Evolutionary conservation across 148 eudicot species (phyloP), one percentile per base, ranked within the genome.

Genomic region (Vaccinium myrtillus): DNA sequence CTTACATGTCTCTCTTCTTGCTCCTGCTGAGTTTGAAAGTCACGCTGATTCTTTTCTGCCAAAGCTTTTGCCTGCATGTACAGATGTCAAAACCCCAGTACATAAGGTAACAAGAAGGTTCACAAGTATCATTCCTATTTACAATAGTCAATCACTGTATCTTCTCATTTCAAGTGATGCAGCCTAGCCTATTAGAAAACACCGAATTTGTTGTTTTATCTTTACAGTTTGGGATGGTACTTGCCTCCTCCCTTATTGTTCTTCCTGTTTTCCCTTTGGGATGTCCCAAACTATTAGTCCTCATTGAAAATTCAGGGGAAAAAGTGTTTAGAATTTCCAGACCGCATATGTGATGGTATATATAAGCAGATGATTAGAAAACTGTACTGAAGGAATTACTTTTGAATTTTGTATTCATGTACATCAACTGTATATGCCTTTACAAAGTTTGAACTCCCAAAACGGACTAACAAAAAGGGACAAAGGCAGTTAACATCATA

Each of bases 1-100:
- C 95, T 89, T 89, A 95, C 98, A 89, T 90, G 93, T 73, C 86
- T 91, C 91, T 95, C 98, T 80, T 95, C 96, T 84, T 90, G 98
- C 89, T 95, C 98, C 88, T 69, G 88, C 88, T 93, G 98, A 83
- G 90, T 89, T 85, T 91, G 83, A 87, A 88, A 85, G 69, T 94
- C 98, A 27, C 98, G 96, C 84, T 88, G 87, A 86, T 94, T 95
- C 91, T 92, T 93, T 54, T 92, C 94, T 30, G 89, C 91, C 89
- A 94, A 84, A 78, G 96, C 98, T 78, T 89, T 83, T 59, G 89
- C 93, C 98, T 95, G 87, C 43, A 86, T 36, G 84, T 2, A 84
- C 49, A 61, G 76, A 74, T 63, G 74, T 56, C 69, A 39, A 82
- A 69, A 82, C 6, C 56, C 61, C 46, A n/a, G 16, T 16, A 75